A percentile compares a stretch with the other conserved stretches of the same genome.
Conservation (phyloP, 2,329 filamentous ascomycete genomes). For the Orbilia brochopaga region DNA sequence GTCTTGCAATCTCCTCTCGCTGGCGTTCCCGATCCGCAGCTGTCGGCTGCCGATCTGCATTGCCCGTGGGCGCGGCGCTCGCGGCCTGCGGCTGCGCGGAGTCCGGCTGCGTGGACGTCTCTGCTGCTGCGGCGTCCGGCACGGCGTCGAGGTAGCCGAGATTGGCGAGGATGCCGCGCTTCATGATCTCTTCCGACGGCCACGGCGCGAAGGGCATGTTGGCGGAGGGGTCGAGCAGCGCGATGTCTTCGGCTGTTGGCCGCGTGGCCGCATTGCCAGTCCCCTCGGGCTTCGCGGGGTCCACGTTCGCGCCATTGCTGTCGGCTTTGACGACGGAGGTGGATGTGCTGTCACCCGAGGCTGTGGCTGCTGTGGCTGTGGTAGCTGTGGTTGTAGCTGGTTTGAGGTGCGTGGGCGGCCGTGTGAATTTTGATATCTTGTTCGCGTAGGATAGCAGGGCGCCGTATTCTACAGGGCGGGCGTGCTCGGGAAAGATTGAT, state of each 20-base stretch:
- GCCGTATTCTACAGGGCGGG: conserved; percentile 67
- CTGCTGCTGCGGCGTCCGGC: conserved; percentile 65
- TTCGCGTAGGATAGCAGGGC: conserved; percentile 79
- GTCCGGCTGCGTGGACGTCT: conserved; percentile 62
- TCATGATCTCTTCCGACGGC: conserved; percentile 74
- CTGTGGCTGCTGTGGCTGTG: conserved; percentile 55
- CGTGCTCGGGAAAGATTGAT: conserved; percentile 63
- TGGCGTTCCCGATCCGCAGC: conserved; percentile 56
- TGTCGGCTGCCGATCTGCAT: conserved; percentile 56
- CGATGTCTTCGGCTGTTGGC: conserved; percentile 57
- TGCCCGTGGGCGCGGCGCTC: conserved; percentile 52
- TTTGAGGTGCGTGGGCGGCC: conserved; percentile 67
- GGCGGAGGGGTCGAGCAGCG: conserved; percentile 64
- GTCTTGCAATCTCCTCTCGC: conserved; percentile 51
- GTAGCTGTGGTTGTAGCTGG: conserved; percentile 57
- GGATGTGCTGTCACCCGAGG: not conserved
- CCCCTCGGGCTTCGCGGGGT: not conserved
- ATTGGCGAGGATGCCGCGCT: conserved; percentile 70
- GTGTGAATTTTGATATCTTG: conserved; percentile 78
- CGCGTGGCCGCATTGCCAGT: conserved; percentile 43
- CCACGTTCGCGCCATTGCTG: conserved; percentile 18
- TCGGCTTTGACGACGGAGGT: conserved; percentile 32
- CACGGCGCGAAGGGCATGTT: conserved; percentile 73
- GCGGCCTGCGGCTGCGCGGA: conserved; percentile 56
- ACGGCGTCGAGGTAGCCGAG: conserved; percentile 58